Evolutionary conservation across 108 stramenopile species (phyloP), one percentile per base, ranked within the genome.

Genomic region (Discostella pseudostelligera): DNA sequence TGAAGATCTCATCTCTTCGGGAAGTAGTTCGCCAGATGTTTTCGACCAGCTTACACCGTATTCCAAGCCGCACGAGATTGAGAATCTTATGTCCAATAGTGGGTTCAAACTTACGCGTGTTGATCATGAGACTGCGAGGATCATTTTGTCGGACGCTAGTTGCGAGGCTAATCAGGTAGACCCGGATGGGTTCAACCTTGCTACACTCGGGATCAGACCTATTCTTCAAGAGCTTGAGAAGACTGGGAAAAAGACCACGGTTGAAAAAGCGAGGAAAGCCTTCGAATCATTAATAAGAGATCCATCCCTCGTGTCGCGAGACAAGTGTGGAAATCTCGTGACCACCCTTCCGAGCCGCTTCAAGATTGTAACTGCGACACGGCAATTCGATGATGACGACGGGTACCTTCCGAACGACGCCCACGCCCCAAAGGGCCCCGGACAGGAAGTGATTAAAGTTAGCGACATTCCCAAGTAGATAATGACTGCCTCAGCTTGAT

Each of bases 91-190:
- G 4, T 28, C 37, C 9, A 29, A 70, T 22, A 45, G 25, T 40
- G 62, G 62, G 0, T 70, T 75, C 35, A 32, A 56, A 39, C 14
- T 75, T 13, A 64, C 56, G n/a, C 60, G 39, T n/a, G 62, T 70
- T 19, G 74, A 75, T 56, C 74, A 75, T 43, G 74, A 75, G 35
- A 54, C 64, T 26, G 72, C 72, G 8, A 65, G 59, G 43, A 60
- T 73, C 48, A 21, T 66, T 13, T 58, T 73, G 13, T 65, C 64
- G 2, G 72, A 59, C 24, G 42, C 63, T n/a, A 66, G 47, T 57
- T 65, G 59, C 28, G 20, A 47, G 17, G 25, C 19, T 17, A 5
- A 32, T 32, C 12, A 43, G 42, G 3, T 16, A 35, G 62, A 62
- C 21, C 53, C 62, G 45, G 50, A 51, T 7, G 74, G 69, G 12